Conservation (phyloP, 306 rosid genomes). For the Hippophae gyantsensis region DNA sequence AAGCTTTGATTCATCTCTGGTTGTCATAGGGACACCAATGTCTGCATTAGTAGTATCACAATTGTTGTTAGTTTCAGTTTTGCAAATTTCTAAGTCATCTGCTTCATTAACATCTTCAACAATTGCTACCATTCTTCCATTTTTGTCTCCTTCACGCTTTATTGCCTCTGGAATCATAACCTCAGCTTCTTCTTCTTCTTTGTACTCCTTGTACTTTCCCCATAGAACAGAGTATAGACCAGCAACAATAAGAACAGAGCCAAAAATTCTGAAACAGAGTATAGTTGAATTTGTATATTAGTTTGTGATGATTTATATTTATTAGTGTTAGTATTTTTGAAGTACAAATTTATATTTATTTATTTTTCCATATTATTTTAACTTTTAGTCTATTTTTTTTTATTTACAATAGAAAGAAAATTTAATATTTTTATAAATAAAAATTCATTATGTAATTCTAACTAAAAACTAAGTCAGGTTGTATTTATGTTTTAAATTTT, state of each 20-base stretch:
- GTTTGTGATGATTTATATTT: background rate
- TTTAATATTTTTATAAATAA: too few species aligned
- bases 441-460: too few species aligned
- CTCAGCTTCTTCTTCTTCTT: conserved; percentile 41
- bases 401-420: too few species aligned
- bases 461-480: too few species aligned
- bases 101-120: background rate
- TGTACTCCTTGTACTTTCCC: conserved; percentile 73
- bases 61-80: background rate
- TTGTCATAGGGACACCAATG: too few species aligned
- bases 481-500: too few species aligned
- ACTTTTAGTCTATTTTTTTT: too few species aligned
- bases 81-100: background rate
- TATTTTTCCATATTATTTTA: too few species aligned
- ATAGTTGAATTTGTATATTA: background rate
- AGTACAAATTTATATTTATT: too few species aligned
- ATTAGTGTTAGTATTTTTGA: background rate
- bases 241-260: conserved; percentile 59
- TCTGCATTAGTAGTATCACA: too few species aligned
- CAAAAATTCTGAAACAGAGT: conserved; percentile 39
- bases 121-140: background rate
- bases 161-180: background rate
- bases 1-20: too few species aligned
- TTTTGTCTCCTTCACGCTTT: background rate
- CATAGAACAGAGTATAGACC: conserved; percentile 85